These are phyloP conservation scores for Fusarium secorum DNA, from an alignment of 2,329 filamentous ascomycete species.

Conservation along the genomic window DNA sequence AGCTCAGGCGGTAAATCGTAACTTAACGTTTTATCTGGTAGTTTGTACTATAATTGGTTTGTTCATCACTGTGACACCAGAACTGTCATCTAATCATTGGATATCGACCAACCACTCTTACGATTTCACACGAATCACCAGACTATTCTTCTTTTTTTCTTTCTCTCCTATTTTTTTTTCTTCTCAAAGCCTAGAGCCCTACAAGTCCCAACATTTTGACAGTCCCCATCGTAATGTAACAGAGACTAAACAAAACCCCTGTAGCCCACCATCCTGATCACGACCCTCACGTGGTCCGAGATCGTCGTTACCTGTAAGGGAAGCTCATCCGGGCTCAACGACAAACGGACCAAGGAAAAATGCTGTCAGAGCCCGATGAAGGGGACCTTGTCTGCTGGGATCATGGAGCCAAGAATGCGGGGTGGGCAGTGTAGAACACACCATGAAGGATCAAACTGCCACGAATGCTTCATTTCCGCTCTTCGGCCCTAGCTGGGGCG, in stretches of 20 bases:
- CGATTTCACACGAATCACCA: not conserved
- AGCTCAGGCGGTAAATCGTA: conserved; percentile 16
- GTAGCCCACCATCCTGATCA: conserved; percentile 15
- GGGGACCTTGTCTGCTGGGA: conserved; percentile 2
- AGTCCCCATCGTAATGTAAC: conserved; percentile 15
- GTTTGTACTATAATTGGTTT: conserved; percentile 17
- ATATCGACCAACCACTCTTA: conserved; percentile 6
- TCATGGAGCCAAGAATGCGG: conserved; percentile 27
- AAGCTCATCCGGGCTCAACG: conserved; percentile 36
- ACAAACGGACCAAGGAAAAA: conserved; percentile 23
- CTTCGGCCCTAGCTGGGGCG: not conserved
- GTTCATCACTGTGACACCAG: conserved; percentile 15
- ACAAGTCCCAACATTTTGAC: conserved; percentile 23
- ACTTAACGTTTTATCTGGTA: not conserved
- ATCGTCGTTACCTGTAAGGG: conserved; percentile 36
- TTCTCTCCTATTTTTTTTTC: not conserved
- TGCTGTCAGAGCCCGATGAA: not conserved
- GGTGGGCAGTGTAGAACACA: conserved; percentile 11
- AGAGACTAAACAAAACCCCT: conserved; percentile 11
- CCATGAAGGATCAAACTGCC: not conserved
- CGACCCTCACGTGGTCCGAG: conserved; percentile 33
- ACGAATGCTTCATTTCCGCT: conserved; percentile 9
- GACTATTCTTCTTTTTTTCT: not conserved
- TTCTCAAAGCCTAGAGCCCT: not conserved
- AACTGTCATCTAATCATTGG: not conserved